Percentiles rank a stretch among this genome's conserved stretches.
These are phyloP conservation scores for Aegilops sharonensis DNA, from an alignment of 176 grass and related monocot species.

Conservation along the genomic window DNA sequence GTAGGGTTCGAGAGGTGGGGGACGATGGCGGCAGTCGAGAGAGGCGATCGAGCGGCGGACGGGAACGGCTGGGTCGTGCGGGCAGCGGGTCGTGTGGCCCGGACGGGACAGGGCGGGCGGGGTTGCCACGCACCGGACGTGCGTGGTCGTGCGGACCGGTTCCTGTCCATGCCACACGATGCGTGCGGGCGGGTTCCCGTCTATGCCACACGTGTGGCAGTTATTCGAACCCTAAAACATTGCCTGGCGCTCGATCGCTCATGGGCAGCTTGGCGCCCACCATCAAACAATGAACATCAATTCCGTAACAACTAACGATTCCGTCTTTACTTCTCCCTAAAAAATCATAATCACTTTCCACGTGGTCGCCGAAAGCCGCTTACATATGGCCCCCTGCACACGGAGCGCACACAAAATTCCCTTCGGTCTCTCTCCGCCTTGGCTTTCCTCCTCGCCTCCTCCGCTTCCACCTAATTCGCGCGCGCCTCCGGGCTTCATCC, in stretches of 20 bases:
- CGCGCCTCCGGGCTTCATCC: constrained; percentile 3
- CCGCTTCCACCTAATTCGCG: background rate
- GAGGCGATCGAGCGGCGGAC: no score
- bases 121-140: no score
- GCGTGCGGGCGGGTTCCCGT: no score
- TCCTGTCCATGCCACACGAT: no score
- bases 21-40: no score
- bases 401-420: background rate
- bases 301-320: background rate
- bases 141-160: no score
- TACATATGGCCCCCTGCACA: background rate
- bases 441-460: background rate
- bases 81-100: no score
- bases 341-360: background rate
- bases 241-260: no score
- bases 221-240: background rate
- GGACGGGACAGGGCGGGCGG: no score
- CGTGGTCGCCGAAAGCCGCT: background rate
- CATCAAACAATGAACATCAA: background rate
- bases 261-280: background rate
- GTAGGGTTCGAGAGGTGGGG: no score
- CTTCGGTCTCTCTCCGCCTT: background rate
- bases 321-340: background rate
- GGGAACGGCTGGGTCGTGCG: no score
- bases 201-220: no score